Evolutionary conservation across 352 stramenopile genomes (phyloP).

Genomic region (Phytophthora fragariae): DNA sequence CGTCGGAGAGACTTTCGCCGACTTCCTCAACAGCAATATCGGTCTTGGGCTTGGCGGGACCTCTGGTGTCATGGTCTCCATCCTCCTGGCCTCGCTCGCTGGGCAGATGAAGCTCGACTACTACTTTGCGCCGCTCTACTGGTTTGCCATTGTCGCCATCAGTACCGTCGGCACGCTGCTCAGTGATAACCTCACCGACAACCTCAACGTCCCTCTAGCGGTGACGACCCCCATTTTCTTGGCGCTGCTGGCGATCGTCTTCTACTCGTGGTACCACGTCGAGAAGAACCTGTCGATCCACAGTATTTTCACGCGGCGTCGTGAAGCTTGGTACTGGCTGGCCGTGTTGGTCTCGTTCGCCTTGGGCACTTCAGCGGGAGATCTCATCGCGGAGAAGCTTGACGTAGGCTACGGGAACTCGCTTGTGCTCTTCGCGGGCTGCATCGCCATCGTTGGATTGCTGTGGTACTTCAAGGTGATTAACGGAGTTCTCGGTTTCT

Average conservation of each 20-base stretch:
- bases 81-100: constrained; percentile 20
- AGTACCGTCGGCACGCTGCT: constrained; percentile 36
- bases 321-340: constrained; percentile 37
- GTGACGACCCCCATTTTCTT: constrained; percentile 33
- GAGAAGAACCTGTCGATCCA: constrained; percentile 29
- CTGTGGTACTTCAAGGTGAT: constrained; percentile 33
- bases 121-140: constrained; percentile 34
- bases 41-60: constrained; percentile 28
- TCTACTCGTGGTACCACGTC: constrained; percentile 23
- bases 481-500: constrained; percentile 35
- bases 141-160: constrained; percentile 40
- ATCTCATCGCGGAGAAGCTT: constrained; percentile 38
- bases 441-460: constrained; percentile 24
- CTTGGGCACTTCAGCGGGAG: constrained; percentile 29
- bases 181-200: constrained; percentile 38
- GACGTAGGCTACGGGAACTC: constrained; percentile 39
- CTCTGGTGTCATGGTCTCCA: constrained; percentile 26
- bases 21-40: constrained; percentile 32
- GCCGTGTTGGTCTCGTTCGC: constrained; percentile 37
- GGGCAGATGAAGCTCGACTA: constrained; percentile 25
- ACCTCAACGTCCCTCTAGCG: constrained; percentile 24
- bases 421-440: constrained; percentile 32
- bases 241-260: constrained; percentile 22
- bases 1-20: constrained; percentile 36
- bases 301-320: constrained; percentile 26